Evolutionary conservation across 2,329 filamentous ascomycete species (phyloP).

Genomic region (Pyrenophora tritici-repentis): DNA sequence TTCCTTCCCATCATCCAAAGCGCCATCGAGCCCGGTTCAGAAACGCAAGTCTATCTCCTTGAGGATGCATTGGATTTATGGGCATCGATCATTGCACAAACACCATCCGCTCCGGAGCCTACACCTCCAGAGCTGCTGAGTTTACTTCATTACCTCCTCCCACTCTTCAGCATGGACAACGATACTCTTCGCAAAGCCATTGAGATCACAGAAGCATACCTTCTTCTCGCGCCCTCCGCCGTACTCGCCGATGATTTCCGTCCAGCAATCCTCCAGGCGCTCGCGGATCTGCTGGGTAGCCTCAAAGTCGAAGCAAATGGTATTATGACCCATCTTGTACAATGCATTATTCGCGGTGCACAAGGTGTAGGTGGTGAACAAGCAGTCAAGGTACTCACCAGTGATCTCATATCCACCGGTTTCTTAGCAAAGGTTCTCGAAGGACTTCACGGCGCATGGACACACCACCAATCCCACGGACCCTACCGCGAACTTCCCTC

Average conservation of each 20-base stretch:
- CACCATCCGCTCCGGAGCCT: constrained; percentile 49
- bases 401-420: constrained; percentile 63
- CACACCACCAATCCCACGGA: constrained; percentile 77
- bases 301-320: constrained; percentile 56
- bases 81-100: constrained; percentile 73
- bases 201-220: constrained; percentile 56
- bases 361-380: constrained; percentile 57
- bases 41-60: constrained; percentile 70
- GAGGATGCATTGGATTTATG: constrained; percentile 93
- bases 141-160: constrained; percentile 52
- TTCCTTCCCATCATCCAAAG: constrained; percentile 83
- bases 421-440: constrained; percentile 60
- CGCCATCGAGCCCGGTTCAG: constrained; percentile 75
- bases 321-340: constrained; percentile 53
- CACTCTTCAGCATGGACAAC: constrained; percentile 55
- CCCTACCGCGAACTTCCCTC: constrained; percentile 68
- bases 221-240: constrained; percentile 54
- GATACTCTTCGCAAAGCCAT: constrained; percentile 55
- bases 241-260: constrained; percentile 53
- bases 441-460: constrained; percentile 48
- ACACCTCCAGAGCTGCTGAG: constrained; percentile 50
- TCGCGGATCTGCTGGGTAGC: constrained; percentile 52
- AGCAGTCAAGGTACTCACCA: constrained; percentile 55
- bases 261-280: constrained; percentile 43
- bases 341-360: constrained; percentile 57